Base-by-base conservation (phyloP, 768 basidiomycete species). In the Tulasnella sp. region DNA sequence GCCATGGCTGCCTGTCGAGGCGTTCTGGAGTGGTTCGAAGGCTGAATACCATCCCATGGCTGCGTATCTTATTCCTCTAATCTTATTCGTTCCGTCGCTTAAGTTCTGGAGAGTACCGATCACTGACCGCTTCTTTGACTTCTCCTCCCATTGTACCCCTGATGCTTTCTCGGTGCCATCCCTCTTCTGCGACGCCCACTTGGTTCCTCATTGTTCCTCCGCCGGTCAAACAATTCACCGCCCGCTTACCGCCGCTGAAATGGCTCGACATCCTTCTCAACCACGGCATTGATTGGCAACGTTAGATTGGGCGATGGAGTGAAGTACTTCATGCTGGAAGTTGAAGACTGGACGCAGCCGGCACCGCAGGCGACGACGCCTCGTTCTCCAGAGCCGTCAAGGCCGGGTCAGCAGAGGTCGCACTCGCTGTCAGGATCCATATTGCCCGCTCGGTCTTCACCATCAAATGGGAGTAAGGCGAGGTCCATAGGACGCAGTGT, bases 311-410 rank as follows among this genome's bases (percentile, higher is more conserved):
- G 92, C 1, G 91, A 94, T 80, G 95, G 95, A 39, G 91, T 94
- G 79, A 96, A 96, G 85, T 96, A 93, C 81, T 96, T 94, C 83
- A 92, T 95, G 90, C 89, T 96, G 26, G 93, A 96, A 84, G 95
- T 96, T 29, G 95, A 97, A 83, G 93, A 94, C 81, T 97, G 95
- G 94, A 94, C 92, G 1, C 92, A 94, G n/a, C 90, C 91, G 32
- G 23, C 51, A 32, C 39, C 67, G 35, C 74, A 75, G 46, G 35
- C 46, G 42, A 35, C 39, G 32, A 15, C 69, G 39, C 69, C 69
- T 32, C 69, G 69, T 51, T 23, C 48, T 3, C 23, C 48, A 2
- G 48, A 51, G 10, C 4, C 48, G 5, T 51, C 48, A 20, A 51
- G 48, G 23, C 48, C 48, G 5, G 23, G 48, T 51, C 48, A 51